Base-by-base conservation (phyloP, 2,329 filamentous ascomycete species). In the Cytospora mali region DNA sequence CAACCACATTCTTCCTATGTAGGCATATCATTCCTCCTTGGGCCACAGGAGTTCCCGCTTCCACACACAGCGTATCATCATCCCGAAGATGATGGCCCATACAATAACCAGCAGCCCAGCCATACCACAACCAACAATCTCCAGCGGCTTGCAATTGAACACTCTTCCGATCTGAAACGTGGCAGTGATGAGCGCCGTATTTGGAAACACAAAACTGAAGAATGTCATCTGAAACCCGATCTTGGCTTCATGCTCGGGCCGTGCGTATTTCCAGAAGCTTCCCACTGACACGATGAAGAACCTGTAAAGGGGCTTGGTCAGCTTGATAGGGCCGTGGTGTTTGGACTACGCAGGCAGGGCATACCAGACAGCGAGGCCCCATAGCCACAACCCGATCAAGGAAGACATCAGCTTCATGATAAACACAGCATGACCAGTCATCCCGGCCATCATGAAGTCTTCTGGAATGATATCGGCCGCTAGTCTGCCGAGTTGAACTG, bases 161-260 rank as follows among this genome's bases (percentile, higher is more conserved):
- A 86, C 86, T 11, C 81, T 79, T 0, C 85, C 89, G 55, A 95
- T 83, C 2, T 88, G 84, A 67, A 90, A 87, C 0, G 91, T 95
- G 0, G 90, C 89, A 0, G 88, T 90, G n/a, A 84, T 68, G 64
- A 92, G 76, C 0, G 89, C 90, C 0, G 90, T 93, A 68, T 93
- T 92, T 2, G 91, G 90, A 70, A 93, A 93, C 6, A 93, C 82
- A 73, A 93, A 94, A 4, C 87, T 91, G 75, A 89, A 95, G 88
- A 91, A 96, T 1, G 88, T 91, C 90, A 95, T 93, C 21, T 90
- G 88, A 70, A 93, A 95, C 4, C 86, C 82, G 78, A 93, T 85
- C 63, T 71, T 72, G 42, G 62, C 61, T 60, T 80, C 83, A 42
- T 82, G 81, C 13, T 83, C 77, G 2, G 76, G 73, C 0, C 81